phyloP scores from a whole-genome alignment of 2,329 filamentous ascomycete species.

The Colletotrichum incanum region DNA sequence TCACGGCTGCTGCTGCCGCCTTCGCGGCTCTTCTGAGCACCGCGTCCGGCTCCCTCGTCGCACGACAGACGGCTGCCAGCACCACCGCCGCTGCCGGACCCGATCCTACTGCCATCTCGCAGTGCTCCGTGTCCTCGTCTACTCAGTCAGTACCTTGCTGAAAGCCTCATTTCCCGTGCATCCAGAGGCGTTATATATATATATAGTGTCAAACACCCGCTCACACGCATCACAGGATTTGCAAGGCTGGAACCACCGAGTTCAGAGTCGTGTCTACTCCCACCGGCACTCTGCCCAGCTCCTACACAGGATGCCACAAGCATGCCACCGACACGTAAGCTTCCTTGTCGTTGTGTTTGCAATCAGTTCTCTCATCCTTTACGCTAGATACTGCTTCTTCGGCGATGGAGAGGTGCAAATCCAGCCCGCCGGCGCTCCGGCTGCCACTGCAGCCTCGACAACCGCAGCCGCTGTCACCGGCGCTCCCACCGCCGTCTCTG shows the following conservation, averaged over 20 bases:
- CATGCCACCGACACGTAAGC: constrained; percentile 67
- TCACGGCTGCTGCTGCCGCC: constrained; percentile 29
- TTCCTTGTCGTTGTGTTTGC: not conserved
- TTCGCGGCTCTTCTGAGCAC: constrained; percentile 37
- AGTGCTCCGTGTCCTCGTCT: constrained; percentile 42
- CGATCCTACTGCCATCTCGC: constrained; percentile 36
- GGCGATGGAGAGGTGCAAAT: constrained; percentile 60
- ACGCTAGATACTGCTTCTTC: constrained; percentile 60
- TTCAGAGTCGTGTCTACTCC: constrained; percentile 39
- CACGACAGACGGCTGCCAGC: constrained; percentile 53
- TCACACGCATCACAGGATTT: constrained; percentile 27
- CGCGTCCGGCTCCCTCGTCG: constrained; percentile 40
- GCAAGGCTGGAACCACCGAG: constrained; percentile 40
- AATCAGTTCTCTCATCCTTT: not conserved
- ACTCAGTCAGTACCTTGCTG: constrained; percentile 34
- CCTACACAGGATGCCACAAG: constrained; percentile 63
- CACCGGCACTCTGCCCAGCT: constrained; percentile 47
- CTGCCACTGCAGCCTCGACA: constrained; percentile 36
- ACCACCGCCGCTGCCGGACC: constrained; percentile 44
- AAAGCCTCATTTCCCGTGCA: not conserved
- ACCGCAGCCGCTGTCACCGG: constrained; percentile 22
- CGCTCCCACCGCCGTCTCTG: constrained; percentile 56
- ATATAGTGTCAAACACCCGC: not conserved
- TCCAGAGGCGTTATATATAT: not conserved
- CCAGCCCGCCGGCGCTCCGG: constrained; percentile 45